Percentiles rank a stretch among this genome's conserved stretches.
phyloP scores from a whole-genome alignment of 2,329 filamentous ascomycete genomes.

The Ceratocystis huliohia region DNA sequence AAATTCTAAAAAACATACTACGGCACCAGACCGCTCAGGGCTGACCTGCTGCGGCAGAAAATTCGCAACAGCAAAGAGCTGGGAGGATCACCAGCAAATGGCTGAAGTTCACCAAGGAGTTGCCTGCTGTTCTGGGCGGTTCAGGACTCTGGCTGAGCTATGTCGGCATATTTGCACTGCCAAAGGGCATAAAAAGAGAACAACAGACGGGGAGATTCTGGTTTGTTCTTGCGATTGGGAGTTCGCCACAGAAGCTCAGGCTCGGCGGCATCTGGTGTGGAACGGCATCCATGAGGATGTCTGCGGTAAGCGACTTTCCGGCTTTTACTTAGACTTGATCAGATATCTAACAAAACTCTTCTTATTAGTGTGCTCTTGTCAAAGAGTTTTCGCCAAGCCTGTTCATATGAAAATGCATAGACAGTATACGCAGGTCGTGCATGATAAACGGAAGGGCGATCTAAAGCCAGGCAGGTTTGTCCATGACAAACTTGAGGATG shows the following conservation, averaged over 20 bases:
- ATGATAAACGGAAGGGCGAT: neutral
- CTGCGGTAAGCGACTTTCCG: neutral
- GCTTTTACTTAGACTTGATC: neutral
- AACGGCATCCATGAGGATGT: neutral
- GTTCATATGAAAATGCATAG: neutral
- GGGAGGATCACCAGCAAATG: neutral
- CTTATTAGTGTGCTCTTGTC: neutral
- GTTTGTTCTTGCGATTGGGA: neutral
- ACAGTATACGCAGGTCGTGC: neutral
- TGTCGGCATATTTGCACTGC: neutral
- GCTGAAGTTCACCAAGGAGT: neutral
- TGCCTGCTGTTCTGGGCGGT: neutral
- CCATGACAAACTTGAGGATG: neutral
- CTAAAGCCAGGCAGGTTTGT: neutral
- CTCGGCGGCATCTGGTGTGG: neutral
- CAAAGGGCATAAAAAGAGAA: neutral
- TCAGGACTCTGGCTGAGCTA: neutral
- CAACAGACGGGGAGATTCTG: neutral
- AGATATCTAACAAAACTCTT: neutral
- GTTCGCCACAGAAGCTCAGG: neutral
- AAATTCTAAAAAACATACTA: accelerated
- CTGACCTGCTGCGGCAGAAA: slow-evolving; percentile 1
- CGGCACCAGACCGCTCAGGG: neutral
- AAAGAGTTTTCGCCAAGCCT: neutral
- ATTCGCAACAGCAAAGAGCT: neutral